These are phyloP conservation scores for Plectosphaerella sp. DNA, from an alignment of 2,329 filamentous ascomycete genomes.

Conservation along the genomic window DNA sequence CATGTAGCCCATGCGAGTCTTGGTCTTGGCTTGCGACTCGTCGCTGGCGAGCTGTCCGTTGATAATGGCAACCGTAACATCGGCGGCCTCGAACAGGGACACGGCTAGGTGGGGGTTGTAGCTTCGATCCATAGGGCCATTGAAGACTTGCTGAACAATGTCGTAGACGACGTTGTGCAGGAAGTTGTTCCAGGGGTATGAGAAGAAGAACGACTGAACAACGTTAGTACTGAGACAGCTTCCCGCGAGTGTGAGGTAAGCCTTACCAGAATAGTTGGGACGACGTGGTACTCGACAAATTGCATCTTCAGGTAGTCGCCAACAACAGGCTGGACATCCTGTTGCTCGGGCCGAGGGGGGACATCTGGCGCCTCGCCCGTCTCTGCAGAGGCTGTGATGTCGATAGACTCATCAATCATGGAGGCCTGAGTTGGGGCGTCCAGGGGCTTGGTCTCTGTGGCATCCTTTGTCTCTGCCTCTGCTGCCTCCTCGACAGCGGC, in stretches of 20 bases:
- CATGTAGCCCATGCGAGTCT: constrained; percentile 97
- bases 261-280: constrained; percentile 89
- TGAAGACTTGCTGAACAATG: constrained; percentile 98
- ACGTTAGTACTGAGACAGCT: neutral
- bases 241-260: neutral
- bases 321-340: constrained; percentile 64
- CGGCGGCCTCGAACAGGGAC: constrained; percentile 86
- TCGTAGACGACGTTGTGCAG: constrained; percentile 99
- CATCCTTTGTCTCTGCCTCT: neutral
- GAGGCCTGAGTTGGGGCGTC: neutral
- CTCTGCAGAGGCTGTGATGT: no score
- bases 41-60: constrained; percentile 86
- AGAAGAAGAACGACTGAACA: constrained; percentile 90
- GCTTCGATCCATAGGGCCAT: constrained; percentile 93
- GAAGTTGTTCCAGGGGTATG: constrained; percentile 99
- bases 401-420: no score
- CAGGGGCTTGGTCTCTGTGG: constrained; percentile 2
- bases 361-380: constrained; percentile 11
- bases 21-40: constrained; percentile 74
- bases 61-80: constrained; percentile 87
- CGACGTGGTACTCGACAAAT: constrained; percentile 91
- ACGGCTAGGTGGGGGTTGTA: constrained; percentile 88
- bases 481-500: constrained; percentile 4
- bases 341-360: constrained; percentile 9
- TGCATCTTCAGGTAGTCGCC: constrained; percentile 94